Conservation (phyloP, 495 filamentous ascomycete species). For the Cudoniella acicularis region DNA sequence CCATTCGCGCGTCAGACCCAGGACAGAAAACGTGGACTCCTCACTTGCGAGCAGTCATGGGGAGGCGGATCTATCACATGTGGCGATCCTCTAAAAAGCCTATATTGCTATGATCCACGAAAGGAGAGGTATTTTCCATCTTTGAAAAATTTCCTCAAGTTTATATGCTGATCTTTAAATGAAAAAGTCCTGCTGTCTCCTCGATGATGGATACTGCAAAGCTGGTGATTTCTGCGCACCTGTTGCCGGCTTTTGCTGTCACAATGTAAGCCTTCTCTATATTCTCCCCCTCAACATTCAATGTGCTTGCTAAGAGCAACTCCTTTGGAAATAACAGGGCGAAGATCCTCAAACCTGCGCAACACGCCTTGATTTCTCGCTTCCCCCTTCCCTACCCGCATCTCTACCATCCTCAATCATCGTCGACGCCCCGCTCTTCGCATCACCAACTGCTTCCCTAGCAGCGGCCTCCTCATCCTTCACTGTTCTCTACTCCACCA, state of each 20-base stretch:
- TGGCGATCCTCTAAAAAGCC: background rate
- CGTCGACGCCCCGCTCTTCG: background rate
- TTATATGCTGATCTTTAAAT: background rate
- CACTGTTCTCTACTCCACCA: too few species aligned
- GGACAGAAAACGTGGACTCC: background rate
- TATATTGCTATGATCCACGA: conserved; percentile 16
- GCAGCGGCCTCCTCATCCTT: too few species aligned
- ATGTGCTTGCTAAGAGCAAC: background rate
- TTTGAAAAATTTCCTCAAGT: background rate
- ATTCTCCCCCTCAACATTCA: background rate
- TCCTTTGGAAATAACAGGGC: background rate
- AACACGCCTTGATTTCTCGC: conserved; percentile 1
- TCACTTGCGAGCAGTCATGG: conserved; percentile 10
- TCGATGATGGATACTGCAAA: conserved; percentile 17
- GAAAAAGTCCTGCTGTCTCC: conserved; percentile 9
- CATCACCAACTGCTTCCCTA: too few species aligned
- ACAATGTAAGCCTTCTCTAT: conserved; percentile 5
- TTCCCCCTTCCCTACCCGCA: conserved; percentile 2
- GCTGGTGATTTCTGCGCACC: conserved; percentile 12
- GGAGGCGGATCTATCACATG: conserved; percentile 10
- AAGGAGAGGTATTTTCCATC: conserved; percentile 3
- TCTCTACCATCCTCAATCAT: background rate
- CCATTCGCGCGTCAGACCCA: background rate
- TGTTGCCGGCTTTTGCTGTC: conserved; percentile 10
- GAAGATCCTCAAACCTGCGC: conserved; percentile 8